Evolutionary conservation across 2,329 filamentous ascomycete species (phyloP), one percentile per base, ranked within the genome.

Genomic region (Aspergillus fischeri): DNA sequence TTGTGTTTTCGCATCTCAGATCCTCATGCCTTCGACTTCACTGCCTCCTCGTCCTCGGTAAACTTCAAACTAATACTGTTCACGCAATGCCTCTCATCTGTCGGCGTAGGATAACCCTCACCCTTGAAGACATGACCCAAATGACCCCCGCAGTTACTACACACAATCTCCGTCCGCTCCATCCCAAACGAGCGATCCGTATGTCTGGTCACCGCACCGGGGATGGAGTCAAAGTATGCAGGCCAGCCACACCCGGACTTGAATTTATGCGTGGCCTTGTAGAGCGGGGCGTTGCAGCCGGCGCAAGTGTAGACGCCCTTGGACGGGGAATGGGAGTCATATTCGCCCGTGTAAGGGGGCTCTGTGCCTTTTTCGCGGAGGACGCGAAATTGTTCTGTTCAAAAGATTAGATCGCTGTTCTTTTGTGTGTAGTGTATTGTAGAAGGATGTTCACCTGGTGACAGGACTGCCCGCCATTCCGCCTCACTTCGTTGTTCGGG

Each of bases 221-320:
- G 93, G 52, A 99, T 85, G 63, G 89, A 93, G 76, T 99, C 94
- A 73, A 93, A 99, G 77, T 97, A 99, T 11, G 94, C 94, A 0
- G 94, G 94, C 94, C 94, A 99, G 60, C 94, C 94, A 76, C 94
- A 99, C 45, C 92, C 91, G 20, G 90, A 95, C 75, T 90, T 90
- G 83, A 99, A 99, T 76, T 99, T 99, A 77, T 96, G 92, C 61
- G 83, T 83, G 28, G 94, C 92, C 74, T 87, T 93, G 84, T 99
- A 99, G 20, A 99, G 85, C 4, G 94, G 92, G 7, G 92, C 84
- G 28, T 87, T 75, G 81, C 94, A 99, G 53, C 85, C 94, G 20
- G 90, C 90, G 76, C 94, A 99, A 49, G 82, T 86, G 79, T 97
- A 99, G 54, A 91, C 84, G 56, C 94, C 95, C 4, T 82, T 71